Conservation (phyloP, 352 stramenopile genomes). For the Globisporangium spinosum region DNA sequence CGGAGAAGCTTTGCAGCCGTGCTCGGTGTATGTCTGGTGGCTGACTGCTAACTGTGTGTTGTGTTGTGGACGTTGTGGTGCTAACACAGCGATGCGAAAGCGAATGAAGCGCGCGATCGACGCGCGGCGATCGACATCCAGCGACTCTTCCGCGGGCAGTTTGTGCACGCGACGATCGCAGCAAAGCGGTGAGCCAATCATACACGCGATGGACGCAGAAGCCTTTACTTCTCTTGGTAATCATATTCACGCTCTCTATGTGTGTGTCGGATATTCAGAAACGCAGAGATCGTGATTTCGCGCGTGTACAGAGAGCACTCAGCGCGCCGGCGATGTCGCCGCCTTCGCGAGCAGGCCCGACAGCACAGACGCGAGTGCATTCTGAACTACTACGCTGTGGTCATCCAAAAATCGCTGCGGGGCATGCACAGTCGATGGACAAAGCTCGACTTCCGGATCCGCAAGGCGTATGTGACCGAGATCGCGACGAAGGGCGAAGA, state of each 20-base stretch:
- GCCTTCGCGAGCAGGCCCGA: constrained; percentile 18
- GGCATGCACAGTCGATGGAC: constrained; percentile 41
- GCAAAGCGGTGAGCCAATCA: constrained; percentile 10
- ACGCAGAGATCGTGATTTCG: constrained; percentile 48
- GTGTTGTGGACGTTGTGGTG: not conserved
- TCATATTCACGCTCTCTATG: not conserved
- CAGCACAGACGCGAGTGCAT: constrained; percentile 28
- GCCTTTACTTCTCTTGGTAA: no score
- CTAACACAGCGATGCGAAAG: constrained; percentile 40
- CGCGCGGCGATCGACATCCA: constrained; percentile 54
- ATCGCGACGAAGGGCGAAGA: constrained; percentile 45
- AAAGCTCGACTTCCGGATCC: constrained; percentile 53
- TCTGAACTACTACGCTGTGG: constrained; percentile 43
- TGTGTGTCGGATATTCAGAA: constrained; percentile 20
- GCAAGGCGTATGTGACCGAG: constrained; percentile 52
- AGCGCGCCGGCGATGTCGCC: constrained; percentile 29
- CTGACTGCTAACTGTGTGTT: not conserved
- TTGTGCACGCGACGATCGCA: constrained; percentile 39
- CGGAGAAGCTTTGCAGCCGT: not conserved
- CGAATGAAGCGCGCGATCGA: constrained; percentile 34
- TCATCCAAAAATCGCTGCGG: constrained; percentile 55
- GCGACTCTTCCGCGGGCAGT: constrained; percentile 52
- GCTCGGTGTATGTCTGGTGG: not conserved
- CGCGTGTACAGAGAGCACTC: constrained; percentile 61
- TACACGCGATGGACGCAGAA: no score